Base-by-base conservation (phyloP, 2,329 filamentous ascomycete genomes). In the Exserohilum turcica region DNA sequence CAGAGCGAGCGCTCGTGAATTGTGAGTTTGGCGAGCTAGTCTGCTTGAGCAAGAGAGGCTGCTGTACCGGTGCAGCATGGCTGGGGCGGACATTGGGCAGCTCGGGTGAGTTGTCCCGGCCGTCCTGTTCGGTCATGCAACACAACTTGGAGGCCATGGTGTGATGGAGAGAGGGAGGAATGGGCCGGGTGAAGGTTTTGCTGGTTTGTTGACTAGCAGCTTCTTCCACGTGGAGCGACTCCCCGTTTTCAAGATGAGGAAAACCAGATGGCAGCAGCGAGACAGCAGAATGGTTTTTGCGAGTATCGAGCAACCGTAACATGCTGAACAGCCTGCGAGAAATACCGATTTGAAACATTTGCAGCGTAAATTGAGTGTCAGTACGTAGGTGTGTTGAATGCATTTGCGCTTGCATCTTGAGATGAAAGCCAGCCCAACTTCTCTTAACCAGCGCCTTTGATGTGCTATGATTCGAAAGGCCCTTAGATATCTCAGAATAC, bases 111-210 rank as follows among this genome's bases (percentile, higher is more conserved):
- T 57, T 58, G 18, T 65, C 43, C 10, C 66, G 52, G 16, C 51
- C 56, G 15, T 67, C 64, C 35, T 74, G 62, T 48, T 70, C 70
- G 9, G 63, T 56, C 5, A 63, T 70, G 51, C 72, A 74, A 51
- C 72, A 74, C 13, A 73, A 56, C 43, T 64, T 71, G 29, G 68
- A 63, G 5, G 70, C 65, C 71, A 73, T 73, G 32, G 13, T 55
- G 24, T 35, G 12, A 48, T 27, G 28, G 21, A 32, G 10, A 24
- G 28, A 16, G 6, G 19, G 35, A 32, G 28, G 9, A 18, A 19
- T 19, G 5, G 8, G 10, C 36, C 10, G 18, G 9, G 9, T n/a
- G 32, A 32, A 19, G 5, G 13, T 15, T 35, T 12, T 51, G 42
- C 31, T 35, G 24, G 28, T 51, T 50, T 51, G 40, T 51, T 51